These are phyloP conservation scores for Aspergillus leporis DNA, from an alignment of 495 filamentous ascomycete species.

Conservation along the genomic window DNA sequence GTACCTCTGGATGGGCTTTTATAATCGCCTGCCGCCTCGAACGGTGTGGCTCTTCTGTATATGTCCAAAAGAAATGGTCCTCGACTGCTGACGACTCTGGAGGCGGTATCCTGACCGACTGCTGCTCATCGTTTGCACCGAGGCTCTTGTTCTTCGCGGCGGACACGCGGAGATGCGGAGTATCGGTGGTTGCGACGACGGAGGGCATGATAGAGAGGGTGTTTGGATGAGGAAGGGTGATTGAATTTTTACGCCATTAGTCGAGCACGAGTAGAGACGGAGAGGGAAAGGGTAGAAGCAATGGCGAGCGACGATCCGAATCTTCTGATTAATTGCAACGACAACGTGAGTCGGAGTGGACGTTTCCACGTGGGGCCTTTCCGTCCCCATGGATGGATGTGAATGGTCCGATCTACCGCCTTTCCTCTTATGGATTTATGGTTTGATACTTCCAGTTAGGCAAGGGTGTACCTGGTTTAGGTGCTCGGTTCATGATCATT, in stretches of 20 bases:
- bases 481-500: neutral
- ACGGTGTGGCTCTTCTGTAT: constrained; percentile 96
- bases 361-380: constrained; percentile 45
- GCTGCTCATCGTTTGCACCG: constrained; percentile 20
- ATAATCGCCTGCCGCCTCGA: constrained; percentile 91
- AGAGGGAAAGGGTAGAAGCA: constrained; percentile 18
- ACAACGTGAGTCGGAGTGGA: constrained; percentile 23
- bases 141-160: constrained; percentile 29
- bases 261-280: constrained; percentile 14
- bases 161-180: constrained; percentile 42
- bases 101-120: constrained; percentile 33
- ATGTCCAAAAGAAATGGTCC: constrained; percentile 85
- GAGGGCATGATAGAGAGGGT: constrained; percentile 31
- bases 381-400: constrained; percentile 17
- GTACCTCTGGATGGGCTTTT: constrained; percentile 96
- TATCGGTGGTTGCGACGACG: constrained; percentile 31
- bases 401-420: constrained; percentile 24
- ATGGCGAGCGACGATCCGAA: constrained; percentile 16
- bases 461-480: too few relatives aligned
- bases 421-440: neutral
- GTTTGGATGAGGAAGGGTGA: constrained; percentile 1
- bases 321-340: constrained; percentile 15
- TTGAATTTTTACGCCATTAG: constrained; percentile 24
- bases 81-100: constrained; percentile 39
- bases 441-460: constrained; percentile 1